Evolutionary conservation across 78 protist species (phyloP).

Genomic region (Dictyostelium brefeldianum): DNA sequence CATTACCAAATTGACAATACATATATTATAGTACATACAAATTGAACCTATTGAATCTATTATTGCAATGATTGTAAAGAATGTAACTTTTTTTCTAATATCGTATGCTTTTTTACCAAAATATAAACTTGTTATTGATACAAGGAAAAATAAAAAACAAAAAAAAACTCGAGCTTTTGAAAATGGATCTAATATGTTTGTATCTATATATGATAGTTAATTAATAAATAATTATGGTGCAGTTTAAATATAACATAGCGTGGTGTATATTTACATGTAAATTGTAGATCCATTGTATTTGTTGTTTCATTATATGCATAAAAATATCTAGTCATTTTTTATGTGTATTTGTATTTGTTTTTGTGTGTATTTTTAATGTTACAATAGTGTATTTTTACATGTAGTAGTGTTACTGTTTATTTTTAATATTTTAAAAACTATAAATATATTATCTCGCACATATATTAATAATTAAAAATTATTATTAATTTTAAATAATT

Average conservation of each 20-base stretch:
- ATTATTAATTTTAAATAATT: no score
- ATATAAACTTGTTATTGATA: slow-evolving; percentile 9
- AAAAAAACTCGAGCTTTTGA: neutral
- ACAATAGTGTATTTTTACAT: no score
- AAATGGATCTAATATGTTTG: neutral
- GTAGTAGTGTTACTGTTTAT: no score
- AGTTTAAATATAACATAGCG: no score
- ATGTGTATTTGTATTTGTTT: no score
- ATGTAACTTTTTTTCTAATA: neutral
- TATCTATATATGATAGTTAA: neutral
- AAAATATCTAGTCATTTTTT: neutral
- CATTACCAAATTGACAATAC: no score
- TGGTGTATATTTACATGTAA: neutral
- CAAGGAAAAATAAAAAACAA: neutral
- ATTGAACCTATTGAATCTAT: slow-evolving; percentile 1
- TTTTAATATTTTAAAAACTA: no score
- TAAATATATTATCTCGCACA: no score
- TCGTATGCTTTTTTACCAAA: neutral
- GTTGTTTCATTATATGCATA: neutral
- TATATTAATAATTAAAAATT: no score
- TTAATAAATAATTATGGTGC: no score
- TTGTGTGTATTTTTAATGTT: no score
- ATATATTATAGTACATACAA: no score
- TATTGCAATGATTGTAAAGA: neutral
- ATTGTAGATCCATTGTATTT: neutral